A percentile compares a stretch with the other conserved stretches of the same genome.
phyloP scores from a whole-genome alignment of 257 asterid species.

The Forsythia viridissima region DNA sequence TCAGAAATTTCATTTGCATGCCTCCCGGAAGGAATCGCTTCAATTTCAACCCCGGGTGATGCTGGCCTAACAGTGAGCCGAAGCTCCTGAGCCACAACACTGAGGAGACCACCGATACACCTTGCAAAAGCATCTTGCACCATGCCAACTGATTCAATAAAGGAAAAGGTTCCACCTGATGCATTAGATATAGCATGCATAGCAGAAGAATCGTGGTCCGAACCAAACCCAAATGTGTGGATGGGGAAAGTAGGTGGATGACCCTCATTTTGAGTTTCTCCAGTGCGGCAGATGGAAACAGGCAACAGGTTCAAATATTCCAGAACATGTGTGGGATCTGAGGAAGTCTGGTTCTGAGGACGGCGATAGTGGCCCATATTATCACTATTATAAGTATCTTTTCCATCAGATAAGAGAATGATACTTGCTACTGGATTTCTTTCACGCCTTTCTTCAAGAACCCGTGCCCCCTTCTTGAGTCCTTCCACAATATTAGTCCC shows the following conservation, averaged over 20 bases:
- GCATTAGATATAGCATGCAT: slow-evolving; percentile 42
- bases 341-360: slow-evolving; percentile 13
- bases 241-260: slow-evolving; percentile 23
- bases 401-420: slow-evolving; percentile 39
- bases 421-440: slow-evolving; percentile 35
- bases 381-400: slow-evolving; percentile 23
- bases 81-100: slow-evolving; percentile 41
- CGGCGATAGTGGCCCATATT: not conserved
- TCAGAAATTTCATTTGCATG: slow-evolving; percentile 23
- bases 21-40: slow-evolving; percentile 26
- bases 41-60: slow-evolving; percentile 25
- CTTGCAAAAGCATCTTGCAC: slow-evolving; percentile 44
- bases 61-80: slow-evolving; percentile 25
- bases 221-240: slow-evolving; percentile 44
- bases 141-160: slow-evolving; percentile 34
- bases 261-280: slow-evolving; percentile 1
- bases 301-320: slow-evolving; percentile 24
- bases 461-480: slow-evolving; percentile 25
- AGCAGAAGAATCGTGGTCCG: slow-evolving; percentile 39
- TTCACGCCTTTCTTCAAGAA: slow-evolving; percentile 34
- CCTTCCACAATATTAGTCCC: slow-evolving; percentile 33
- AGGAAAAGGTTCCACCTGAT: slow-evolving; percentile 47
- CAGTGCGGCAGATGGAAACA: slow-evolving; percentile 12
- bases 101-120: slow-evolving; percentile 48
- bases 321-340: not conserved